Evolutionary conservation across 495 filamentous ascomycete species (phyloP), one percentile per base, ranked within the genome.

Genomic region (Beverwykella pulmonaria): DNA sequence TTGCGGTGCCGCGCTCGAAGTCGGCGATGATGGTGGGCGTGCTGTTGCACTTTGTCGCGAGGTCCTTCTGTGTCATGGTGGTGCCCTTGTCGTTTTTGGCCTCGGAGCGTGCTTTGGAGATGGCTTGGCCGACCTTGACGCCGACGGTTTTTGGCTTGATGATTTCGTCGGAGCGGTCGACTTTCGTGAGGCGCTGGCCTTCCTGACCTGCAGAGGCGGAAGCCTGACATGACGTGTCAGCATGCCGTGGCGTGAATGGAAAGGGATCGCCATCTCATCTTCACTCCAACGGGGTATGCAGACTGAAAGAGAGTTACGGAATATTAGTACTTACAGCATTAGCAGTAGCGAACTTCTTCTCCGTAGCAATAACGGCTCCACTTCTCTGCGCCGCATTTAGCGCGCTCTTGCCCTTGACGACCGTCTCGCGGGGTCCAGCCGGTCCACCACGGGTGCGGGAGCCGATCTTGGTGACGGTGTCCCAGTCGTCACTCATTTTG

Each of bases 91-190:
- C 74, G 63, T 80, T 78, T 70, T 79, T 79, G 48, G 77, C 73
- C 32, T 75, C 66, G 87, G 87, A 74, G 86, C 90, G 82, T 80
- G 90, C 77, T 81, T 84, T 72, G 80, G 79, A 84, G 84, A 98
- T 96, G 25, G 88, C 91, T 62, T 89, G 84, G 65, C 89, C 92
- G 65, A 98, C 92, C 55, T 85, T 81, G 65, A 80, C 76, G 71
- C 92, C 91, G 53, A 97, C 84, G 58, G 92, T 96, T 79, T 92
- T 93, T 71, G 92, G 92, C 81, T 96, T 96, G 77, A 97, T 87
- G 80, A 97, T 96, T 76, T 97, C 94, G 83, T 98, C 95, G 77
- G 87, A 86, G 71, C 94, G 94, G 84, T 98, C 94, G 76, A 99
- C 92, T 83, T 97, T 99, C 48, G 94, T 98, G 56, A 98, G 83